Evolutionary conservation across 495 filamentous ascomycete species (phyloP), one percentile per base, ranked within the genome.

Genomic region (Penicillium manginii): DNA sequence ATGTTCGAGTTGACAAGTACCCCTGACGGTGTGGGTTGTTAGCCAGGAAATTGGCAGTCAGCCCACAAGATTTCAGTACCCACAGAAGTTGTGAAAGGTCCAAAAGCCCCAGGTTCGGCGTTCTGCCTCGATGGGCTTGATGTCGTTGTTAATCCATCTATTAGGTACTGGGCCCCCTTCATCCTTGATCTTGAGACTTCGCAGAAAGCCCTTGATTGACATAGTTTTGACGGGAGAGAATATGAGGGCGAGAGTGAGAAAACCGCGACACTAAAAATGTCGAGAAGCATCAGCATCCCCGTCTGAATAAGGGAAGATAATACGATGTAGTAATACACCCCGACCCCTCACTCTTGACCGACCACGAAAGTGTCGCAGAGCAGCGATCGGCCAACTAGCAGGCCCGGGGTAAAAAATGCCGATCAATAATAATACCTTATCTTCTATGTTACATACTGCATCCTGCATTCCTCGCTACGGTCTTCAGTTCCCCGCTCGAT

Each of bases 91-190:
- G 35, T 69, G 64, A 23, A 61, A 69, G 1, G 67, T 69, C 67
- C 67, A 69, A 22, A 64, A 62, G 10, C 37, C 58, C 67, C 67
- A 69, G 11, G 56, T 67, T 5, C 67, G 58, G 12, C 67, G 58
- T n/a, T 32, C 53, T 5, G 52, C 32, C 39, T 69, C 67, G 15
- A 69, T 59, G 39, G 67, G 67, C 50, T 69, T 67, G 40, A 69
- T 69, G 43, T 69, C 67, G 47, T 69, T 61, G 46, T 69, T 69
- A 32, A 69, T 58, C 67, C 67, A 69, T 50, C 61, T 55, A 23
- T 62, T 53, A 17, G 65, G 55, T 2, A 51, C 18, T 10, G 43
- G 50, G 22, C 59, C 65, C 17, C 61, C 61, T 43, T 67, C 62
- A n/a, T 37, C 46, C 31, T 49, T 48, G 18, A 67, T 46, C 21